Percentiles rank a stretch among this genome's conserved stretches.
Evolutionary conservation across 106 monocot genomes (phyloP).

Genomic region (Cymbidium sinense): DNA sequence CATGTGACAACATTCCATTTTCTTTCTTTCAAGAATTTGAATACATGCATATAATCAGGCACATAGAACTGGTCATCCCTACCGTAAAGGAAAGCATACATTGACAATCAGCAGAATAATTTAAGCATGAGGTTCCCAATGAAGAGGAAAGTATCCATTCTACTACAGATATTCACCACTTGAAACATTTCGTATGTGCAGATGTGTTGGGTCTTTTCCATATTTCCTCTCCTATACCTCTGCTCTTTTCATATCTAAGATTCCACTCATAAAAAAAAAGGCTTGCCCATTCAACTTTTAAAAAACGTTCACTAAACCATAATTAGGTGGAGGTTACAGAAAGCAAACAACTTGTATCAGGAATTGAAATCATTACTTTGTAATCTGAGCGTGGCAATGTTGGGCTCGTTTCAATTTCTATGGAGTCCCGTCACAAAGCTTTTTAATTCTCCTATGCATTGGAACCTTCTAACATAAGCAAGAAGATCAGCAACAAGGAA

Average conservation of each 20-base stretch:
- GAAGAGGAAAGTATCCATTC: not conserved
- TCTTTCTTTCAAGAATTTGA: not conserved
- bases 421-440: too few species aligned
- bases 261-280: not conserved
- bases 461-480: too few species aligned
- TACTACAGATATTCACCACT: not conserved
- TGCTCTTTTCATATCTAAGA: not conserved
- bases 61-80: not conserved
- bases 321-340: not conserved
- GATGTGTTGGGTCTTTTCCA: not conserved
- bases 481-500: too few species aligned
- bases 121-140: not conserved
- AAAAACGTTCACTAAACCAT: not conserved
- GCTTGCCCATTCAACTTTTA: not conserved
- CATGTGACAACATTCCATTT: not conserved
- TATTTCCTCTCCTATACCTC: not conserved
- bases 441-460: too few species aligned
- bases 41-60: not conserved
- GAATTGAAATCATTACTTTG: too few species aligned
- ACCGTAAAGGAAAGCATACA: not conserved
- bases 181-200: not conserved
- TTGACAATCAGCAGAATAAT: not conserved
- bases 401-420: too few species aligned
- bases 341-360: not conserved
- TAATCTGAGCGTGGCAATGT: too few species aligned